These are phyloP conservation scores for Kwoniella botswanensis DNA, from an alignment of 768 basidiomycete genomes.

Conservation along the genomic window DNA sequence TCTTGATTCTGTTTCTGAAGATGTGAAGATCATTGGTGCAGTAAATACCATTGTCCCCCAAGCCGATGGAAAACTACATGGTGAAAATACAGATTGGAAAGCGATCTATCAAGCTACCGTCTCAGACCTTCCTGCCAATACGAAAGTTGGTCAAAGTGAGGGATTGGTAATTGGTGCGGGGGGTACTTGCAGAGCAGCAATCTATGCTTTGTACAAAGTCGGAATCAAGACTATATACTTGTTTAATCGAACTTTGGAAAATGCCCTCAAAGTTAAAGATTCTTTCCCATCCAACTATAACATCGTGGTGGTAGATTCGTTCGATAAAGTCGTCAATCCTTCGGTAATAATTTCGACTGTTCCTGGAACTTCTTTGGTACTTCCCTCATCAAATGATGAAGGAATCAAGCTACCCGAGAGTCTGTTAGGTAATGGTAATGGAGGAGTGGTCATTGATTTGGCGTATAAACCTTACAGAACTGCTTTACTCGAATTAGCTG, in stretches of 20 bases:
- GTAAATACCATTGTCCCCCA: constrained; percentile 83
- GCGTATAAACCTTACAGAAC: constrained; percentile 90
- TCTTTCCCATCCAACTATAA: constrained; percentile 71
- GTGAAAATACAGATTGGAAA: constrained; percentile 96
- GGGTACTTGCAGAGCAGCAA: constrained; percentile 90
- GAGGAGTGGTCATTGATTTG: constrained; percentile 87
- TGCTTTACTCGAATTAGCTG: constrained; percentile 74
- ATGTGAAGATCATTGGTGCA: constrained; percentile 85
- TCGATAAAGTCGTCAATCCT: constrained; percentile 64
- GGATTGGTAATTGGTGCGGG: constrained; percentile 92
- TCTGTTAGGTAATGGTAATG: constrained; percentile 62
- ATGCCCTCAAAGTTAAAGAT: constrained; percentile 71
- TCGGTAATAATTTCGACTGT: constrained; percentile 86
- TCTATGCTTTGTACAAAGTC: constrained; percentile 80
- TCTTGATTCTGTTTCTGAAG: constrained; percentile 76
- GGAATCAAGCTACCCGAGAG: constrained; percentile 58
- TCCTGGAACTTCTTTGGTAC: constrained; percentile 66
- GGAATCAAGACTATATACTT: constrained; percentile 76
- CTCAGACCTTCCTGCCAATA: constrained; percentile 59
- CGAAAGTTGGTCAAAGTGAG: constrained; percentile 60
- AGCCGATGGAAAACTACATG: constrained; percentile 67
- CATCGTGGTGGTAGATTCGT: constrained; percentile 64
- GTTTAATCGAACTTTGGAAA: constrained; percentile 79
- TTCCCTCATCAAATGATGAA: constrained; percentile 60
- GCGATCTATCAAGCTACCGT: constrained; percentile 71